phyloP scores from a whole-genome alignment of 148 eudicot genomes.

The Fagopyrum homotropicum region DNA sequence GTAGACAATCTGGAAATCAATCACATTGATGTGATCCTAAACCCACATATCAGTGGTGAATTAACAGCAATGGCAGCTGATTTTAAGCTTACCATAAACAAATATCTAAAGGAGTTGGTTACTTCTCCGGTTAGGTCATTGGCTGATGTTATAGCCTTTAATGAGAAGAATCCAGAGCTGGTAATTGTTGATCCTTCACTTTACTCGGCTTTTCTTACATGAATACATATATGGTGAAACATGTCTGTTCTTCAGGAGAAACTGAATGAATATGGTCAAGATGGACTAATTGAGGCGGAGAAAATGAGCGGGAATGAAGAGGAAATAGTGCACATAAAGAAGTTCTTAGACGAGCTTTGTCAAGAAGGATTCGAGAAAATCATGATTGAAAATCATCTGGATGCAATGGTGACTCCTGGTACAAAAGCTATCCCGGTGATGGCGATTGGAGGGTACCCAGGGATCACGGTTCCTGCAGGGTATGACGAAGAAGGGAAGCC shows the following conservation, averaged over 20 bases:
- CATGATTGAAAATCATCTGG: slow-evolving; percentile 32
- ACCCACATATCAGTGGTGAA: slow-evolving; percentile 28
- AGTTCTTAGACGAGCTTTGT: slow-evolving; percentile 21
- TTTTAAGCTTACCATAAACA: slow-evolving; percentile 35
- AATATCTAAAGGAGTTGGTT: slow-evolving; percentile 33
- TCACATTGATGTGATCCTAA: slow-evolving; percentile 22
- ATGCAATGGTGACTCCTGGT: slow-evolving; percentile 42
- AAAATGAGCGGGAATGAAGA: slow-evolving; percentile 34
- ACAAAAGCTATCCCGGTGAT: slow-evolving; percentile 27
- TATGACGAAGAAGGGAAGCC: slow-evolving; percentile 38
- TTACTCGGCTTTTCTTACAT: background rate
- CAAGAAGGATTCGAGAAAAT: slow-evolving; percentile 34
- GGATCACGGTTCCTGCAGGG: slow-evolving; percentile 41
- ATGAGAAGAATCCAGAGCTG: slow-evolving; percentile 32
- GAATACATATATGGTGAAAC: background rate
- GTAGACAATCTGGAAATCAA: slow-evolving; percentile 36
- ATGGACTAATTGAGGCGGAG: slow-evolving; percentile 32
- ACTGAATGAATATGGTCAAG: slow-evolving; percentile 33
- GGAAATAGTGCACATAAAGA: slow-evolving; percentile 21
- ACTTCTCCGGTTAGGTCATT: slow-evolving; percentile 47
- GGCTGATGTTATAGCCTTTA: slow-evolving; percentile 61
- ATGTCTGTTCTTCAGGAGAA: slow-evolving; percentile 24
- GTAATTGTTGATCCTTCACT: slow-evolving; percentile 19
- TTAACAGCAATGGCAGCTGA: slow-evolving; percentile 29
- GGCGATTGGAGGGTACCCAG: slow-evolving; percentile 46